Base-by-base conservation (phyloP, 1,284 basidiomycete species). In the Vanrija sp. region DNA sequence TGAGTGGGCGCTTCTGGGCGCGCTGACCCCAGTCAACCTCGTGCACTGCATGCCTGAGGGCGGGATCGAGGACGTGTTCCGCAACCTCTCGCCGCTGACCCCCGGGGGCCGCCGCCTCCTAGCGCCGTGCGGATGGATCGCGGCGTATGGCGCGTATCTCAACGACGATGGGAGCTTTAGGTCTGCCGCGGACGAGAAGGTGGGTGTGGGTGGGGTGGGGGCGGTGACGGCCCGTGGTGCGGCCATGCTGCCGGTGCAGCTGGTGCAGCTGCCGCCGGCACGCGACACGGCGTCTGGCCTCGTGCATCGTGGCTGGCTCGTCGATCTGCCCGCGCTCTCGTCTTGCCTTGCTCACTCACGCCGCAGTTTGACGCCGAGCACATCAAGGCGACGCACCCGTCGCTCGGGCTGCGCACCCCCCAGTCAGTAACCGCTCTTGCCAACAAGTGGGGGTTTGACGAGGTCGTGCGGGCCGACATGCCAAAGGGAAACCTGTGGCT, bases 401-500 rank as follows among this genome's bases (percentile, higher is more conserved):
- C 54, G 1, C 57, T 72, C 3, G 70, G 70, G 0, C 49, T 72
- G 9, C 49, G 70, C 24, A 62, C 60, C 14, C 58, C 69, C 4
- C 22, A 18, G n/a, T 57, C 51, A 6, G 61, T 72, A 42, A 57
- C 54, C 2, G 54, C 18, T 1, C 56, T 67, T 53, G 70, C 70
- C 2, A 46, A 37, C 15, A 54, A 51, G 46, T 69, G 66, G 67
- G 70, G 70, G 2, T 72, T 68, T 35, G 27, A 27, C 10, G 65
- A 67, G 45, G 66, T 56, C 41, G 25, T 20, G 25, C 57, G 65
- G 38, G 20, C 24, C 22, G 62, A 67, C 19, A 65, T 72, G 64
- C 65, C 70, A 14, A 66, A 63, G 50, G 70, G 70, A n/a, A 72
- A 72, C 51, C 54, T 66, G 57, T 69, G 61, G 54, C 63, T 71